Conservation (phyloP, 352 stramenopile species). For the Phytophthora europaea region DNA sequence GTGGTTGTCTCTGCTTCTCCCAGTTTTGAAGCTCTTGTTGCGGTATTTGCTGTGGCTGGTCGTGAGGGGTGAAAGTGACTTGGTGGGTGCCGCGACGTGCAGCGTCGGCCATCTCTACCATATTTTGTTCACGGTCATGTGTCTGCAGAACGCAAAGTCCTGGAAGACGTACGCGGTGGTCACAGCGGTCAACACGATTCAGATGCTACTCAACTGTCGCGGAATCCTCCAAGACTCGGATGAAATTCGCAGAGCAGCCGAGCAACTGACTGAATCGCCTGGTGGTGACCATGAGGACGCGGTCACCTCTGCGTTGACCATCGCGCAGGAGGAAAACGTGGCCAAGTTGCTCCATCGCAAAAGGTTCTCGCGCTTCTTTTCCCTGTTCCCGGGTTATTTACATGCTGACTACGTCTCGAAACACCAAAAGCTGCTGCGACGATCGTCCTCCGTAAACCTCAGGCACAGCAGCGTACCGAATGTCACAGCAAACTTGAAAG, state of each 20-base stretch:
- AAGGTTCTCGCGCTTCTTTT: conserved; percentile 19
- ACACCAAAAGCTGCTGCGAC: not conserved
- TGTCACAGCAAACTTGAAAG: not conserved
- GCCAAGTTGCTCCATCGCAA: conserved; percentile 16
- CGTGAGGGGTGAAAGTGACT: conserved; percentile 31
- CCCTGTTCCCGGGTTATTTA: conserved; percentile 27
- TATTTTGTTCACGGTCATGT: conserved; percentile 47
- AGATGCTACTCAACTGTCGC: conserved; percentile 38
- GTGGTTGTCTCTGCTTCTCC: conserved; percentile 44
- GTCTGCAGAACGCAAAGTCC: conserved; percentile 52
- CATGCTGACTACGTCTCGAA: conserved; percentile 2
- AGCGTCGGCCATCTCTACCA: conserved; percentile 49
- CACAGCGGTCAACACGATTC: conserved; percentile 27
- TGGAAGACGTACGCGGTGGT: conserved; percentile 31
- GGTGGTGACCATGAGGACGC: not conserved
- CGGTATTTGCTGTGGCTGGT: conserved; percentile 30
- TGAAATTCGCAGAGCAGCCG: not conserved
- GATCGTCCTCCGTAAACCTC: not conserved
- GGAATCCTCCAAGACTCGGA: conserved; percentile 13
- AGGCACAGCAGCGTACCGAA: not conserved
- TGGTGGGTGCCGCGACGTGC: conserved; percentile 20
- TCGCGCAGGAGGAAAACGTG: conserved; percentile 16
- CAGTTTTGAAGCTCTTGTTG: conserved; percentile 42
- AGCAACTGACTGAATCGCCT: not conserved
- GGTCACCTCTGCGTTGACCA: conserved; percentile 3